Base-by-base conservation (phyloP, 176 grass and related monocot species). In the Phyllostachys edulis region DNA sequence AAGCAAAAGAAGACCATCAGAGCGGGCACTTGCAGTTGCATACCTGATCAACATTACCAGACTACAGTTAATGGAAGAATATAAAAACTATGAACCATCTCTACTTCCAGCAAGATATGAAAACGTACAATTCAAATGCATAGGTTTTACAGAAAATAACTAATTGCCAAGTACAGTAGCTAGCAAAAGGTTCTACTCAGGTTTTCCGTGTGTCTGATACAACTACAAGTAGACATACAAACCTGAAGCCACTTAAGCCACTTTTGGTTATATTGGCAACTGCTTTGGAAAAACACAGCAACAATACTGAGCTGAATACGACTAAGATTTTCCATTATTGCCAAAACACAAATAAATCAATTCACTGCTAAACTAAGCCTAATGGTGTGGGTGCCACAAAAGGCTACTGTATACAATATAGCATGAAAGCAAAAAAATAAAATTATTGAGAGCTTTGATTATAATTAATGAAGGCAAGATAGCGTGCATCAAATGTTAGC, bases 1-100 rank as follows among this genome's bases (percentile, higher is more conserved):
- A 40, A 98, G 91, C 77, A 98, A 87, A 85, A 98, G 93, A 78
- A 98, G 89, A 70, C 93, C 96, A 91, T 98, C 96, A 80, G 96
- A 98, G 46, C 93, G 93, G 12, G 96, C 96, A 92, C 93, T 95
- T 73, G 93, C 96, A 82, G 96, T 98, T 82, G 93, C 96, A 83
- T 98, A 98, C 96, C 96, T 98, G 80, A 47, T 41, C 32, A 86
- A 36, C 38, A 88, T 87, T 84, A 57, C 41, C 8, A 73, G 10
- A 86, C 34, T 62, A 67, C 47, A 73, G 18, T 90, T 77, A 87
- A 73, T 29, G 11, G 18, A 44, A 50, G 66, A 20, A 71, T 45
- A 86, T 18, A 54, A 21, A 12, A 40, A 26, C 23, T 9, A 68
- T 37, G 16, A 69, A 60, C 7, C 37, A 44, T 20, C 50, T 86